These are phyloP conservation scores for Brassica carinata DNA, from an alignment of 345 rosid genomes.

Conservation along the genomic window DNA sequence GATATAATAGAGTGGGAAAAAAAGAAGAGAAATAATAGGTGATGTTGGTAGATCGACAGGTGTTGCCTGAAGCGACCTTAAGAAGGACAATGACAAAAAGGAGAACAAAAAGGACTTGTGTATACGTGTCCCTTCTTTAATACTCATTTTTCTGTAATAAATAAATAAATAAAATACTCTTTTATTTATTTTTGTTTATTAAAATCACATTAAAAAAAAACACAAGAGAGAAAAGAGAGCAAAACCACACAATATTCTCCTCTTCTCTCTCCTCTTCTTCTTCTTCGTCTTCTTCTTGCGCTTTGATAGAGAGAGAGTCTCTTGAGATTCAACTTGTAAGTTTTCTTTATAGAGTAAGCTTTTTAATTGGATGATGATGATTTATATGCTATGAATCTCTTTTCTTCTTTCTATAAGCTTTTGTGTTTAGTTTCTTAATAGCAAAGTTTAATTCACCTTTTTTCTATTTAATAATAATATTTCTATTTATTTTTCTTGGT, in stretches of 20 bases:
- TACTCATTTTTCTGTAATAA: background rate
- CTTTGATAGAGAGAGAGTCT: background rate
- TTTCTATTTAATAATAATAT: background rate
- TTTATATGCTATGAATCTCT: slow-evolving; percentile 12
- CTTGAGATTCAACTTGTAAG: slow-evolving; percentile 28
- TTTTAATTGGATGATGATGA: slow-evolving; percentile 6
- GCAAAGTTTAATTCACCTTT: background rate
- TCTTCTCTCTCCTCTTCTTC: slow-evolving; percentile 16
- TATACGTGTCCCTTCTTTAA: slow-evolving; percentile 34
- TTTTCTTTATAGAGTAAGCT: background rate
- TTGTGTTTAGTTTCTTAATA: slow-evolving; percentile 20
- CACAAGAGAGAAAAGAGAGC: slow-evolving; percentile 33
- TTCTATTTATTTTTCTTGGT: slow-evolving; percentile 26
- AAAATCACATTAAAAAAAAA: background rate
- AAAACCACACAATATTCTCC: slow-evolving; percentile 42
- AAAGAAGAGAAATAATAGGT: background rate
- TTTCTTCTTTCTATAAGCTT: slow-evolving; percentile 5
- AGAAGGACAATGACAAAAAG: slow-evolving; percentile 38
- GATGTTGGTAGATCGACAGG: slow-evolving; percentile 34
- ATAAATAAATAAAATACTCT: slow-evolving; percentile 7
- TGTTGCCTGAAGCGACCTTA: slow-evolving; percentile 36
- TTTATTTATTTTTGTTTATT: background rate
- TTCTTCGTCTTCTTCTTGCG: slow-evolving; percentile 7
- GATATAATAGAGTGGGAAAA: background rate
- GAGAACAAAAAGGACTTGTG: slow-evolving; percentile 19